A percentile compares a stretch with the other conserved stretches of the same genome.
Conservation (phyloP, 2,329 filamentous ascomycete species). For the Colletotrichum sp. region DNA sequence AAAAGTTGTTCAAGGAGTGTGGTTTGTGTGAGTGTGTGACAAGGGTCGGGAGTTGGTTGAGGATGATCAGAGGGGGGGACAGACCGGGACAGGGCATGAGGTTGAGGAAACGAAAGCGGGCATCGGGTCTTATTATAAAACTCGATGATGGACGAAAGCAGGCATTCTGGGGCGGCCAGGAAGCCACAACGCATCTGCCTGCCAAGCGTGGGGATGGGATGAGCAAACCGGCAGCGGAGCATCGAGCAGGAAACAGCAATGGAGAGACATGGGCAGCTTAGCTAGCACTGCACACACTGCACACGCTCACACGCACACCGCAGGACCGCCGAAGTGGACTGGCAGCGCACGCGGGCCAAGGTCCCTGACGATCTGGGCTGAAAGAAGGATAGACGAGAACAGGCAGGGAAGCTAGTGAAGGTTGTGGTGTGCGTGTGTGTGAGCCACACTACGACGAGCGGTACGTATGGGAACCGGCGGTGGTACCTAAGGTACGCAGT, state of each 20-base stretch:
- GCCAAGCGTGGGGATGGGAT: slow-evolving; percentile 19
- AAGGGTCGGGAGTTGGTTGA: slow-evolving; percentile 4
- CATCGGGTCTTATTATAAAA: slow-evolving; percentile 21
- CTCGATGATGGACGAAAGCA: slow-evolving; percentile 8
- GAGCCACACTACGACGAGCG: not conserved
- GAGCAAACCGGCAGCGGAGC: slow-evolving; percentile 8
- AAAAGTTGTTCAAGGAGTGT: slow-evolving; percentile 7
- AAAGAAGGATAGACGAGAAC: slow-evolving; percentile 12
- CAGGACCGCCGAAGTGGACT: not conserved
- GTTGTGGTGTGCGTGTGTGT: not conserved
- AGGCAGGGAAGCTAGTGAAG: not conserved
- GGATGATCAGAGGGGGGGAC: not conserved
- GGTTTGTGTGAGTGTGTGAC: not conserved
- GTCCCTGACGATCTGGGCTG: slow-evolving; percentile 20
- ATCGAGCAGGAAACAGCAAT: slow-evolving; percentile 8
- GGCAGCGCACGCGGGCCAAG: slow-evolving; percentile 15
- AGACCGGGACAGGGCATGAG: not conserved
- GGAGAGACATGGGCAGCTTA: not conserved
- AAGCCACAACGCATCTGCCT: slow-evolving; percentile 1
- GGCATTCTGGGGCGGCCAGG: not conserved
- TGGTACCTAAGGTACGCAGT: not conserved
- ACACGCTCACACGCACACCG: not conserved
- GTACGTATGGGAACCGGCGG: not conserved
- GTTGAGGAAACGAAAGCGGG: slow-evolving; percentile 9
- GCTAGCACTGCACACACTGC: not conserved